Evolutionary conservation across 495 filamentous ascomycete genomes (phyloP), one percentile per base, ranked within the genome.

Genomic region (Neurospora terricola): DNA sequence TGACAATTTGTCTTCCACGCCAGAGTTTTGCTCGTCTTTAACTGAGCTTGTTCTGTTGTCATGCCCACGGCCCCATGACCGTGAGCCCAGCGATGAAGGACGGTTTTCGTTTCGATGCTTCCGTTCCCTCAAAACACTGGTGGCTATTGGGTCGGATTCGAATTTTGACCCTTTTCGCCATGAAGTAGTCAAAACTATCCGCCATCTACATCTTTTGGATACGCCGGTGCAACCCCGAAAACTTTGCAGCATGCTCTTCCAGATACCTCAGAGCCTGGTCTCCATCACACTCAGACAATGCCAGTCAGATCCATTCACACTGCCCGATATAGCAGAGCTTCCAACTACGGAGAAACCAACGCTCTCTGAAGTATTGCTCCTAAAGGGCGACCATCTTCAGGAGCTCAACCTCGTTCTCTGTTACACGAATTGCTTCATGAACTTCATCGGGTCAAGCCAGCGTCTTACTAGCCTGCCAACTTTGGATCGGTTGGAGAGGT

Each of bases 241-340:
- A 5, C 8, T 48, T 2, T 1, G 43, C n/a, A 0, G 1, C 0
- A 48, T 48, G 43, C 9, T 48, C 9, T 2, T 48, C n/a, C 2
- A 23, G 9, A 2, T 48, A 0, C 43, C 43, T 21, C n/a, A 21
- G 10, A 5, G 4, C 3, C 8, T 48, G 0, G 4, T 11, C 3
- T 48, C 43, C 9, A 1, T 48, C 18, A 4, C 0, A 23, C 0
- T 48, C 4, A 48, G 5, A n/a, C 43, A 48, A 10, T 0, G n/a
- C 4, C 43, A n/a, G 10, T 48, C 18, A n/a, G 0, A 45, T 1
- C 42, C 42, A 1, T 10, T 0, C 1, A 0, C 2, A 0, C 18
- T 6, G 18, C 42, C 42, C 0, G 8, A 4, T 0, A 1, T 21
- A 4, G 0, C 2, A 2, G 18, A 21, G 2, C 18, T 45, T n/a